phyloP scores from a whole-genome alignment of 441 rosid genomes.

The Adansonia gregorii region DNA sequence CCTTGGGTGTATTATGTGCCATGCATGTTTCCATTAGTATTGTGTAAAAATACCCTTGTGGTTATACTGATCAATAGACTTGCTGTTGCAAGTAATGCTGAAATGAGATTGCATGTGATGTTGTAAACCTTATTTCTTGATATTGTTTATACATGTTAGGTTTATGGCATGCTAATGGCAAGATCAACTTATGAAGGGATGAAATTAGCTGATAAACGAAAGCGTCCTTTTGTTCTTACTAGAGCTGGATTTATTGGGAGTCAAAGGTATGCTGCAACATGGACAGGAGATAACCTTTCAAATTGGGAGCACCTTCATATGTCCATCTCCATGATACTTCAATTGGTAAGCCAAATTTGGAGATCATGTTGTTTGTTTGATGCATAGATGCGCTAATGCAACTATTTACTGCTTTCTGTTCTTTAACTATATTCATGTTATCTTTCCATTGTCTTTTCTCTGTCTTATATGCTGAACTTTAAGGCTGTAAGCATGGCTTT shows the following conservation, averaged over 20 bases:
- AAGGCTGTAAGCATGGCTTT: not conserved
- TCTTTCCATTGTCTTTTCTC: slow-evolving; percentile 15
- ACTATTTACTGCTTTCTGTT: not conserved
- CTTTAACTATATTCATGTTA: not conserved
- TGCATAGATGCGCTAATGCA: slow-evolving; percentile 16
- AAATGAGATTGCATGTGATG: slow-evolving; percentile 14
- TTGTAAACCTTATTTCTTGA: slow-evolving; percentile 17
- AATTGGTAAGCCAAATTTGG: slow-evolving; percentile 65
- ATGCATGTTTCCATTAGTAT: not conserved
- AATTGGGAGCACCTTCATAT: slow-evolving; percentile 93
- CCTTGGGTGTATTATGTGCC: not conserved
- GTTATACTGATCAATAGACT: not conserved
- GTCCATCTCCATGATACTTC: slow-evolving; percentile 93
- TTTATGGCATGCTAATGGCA: slow-evolving; percentile 94
- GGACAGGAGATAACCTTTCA: slow-evolving; percentile 98
- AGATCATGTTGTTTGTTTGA: slow-evolving; percentile 25
- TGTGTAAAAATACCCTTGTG: not conserved
- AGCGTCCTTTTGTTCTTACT: slow-evolving; percentile 93
- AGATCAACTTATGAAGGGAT: slow-evolving; percentile 90
- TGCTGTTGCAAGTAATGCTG: not conserved
- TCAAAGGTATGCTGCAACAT: slow-evolving; percentile 92
- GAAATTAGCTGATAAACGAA: slow-evolving; percentile 69
- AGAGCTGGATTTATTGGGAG: slow-evolving; percentile 96
- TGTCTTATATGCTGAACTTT: slow-evolving; percentile 2
- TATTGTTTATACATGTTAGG: slow-evolving; percentile 48